Base-by-base conservation (phyloP, 352 stramenopile genomes). In the Phytophthora citrophthora region DNA sequence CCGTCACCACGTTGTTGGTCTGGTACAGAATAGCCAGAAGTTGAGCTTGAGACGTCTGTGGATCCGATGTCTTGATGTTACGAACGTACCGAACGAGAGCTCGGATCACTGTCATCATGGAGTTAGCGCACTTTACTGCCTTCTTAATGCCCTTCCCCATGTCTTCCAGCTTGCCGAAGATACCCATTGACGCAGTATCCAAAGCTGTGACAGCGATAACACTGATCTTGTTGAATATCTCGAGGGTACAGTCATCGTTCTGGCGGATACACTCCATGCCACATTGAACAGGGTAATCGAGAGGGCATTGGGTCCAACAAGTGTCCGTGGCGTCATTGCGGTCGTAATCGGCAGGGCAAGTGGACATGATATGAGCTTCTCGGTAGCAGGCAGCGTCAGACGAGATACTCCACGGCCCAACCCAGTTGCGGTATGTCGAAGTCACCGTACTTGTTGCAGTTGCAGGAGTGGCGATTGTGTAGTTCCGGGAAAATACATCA, bases 251-350 rank as follows among this genome's bases (percentile, higher is more conserved):
- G 43, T 80, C 67, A 12, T 60, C 57, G 23, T 67, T 79, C 41
- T 79, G 71, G n/a, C 57, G 57, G 26, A 79, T 59, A 36, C 76
- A 85, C 45, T 85, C 73, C 72, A 80, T 74, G 38, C 70, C 72
- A 31, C 76, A 85, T 16, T 78, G 47, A 6, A 82, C 60, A 0
- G 78, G 78, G 55, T 81, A 84, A 29, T 79, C 76, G 18, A 85
- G 59, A 0, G 78, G 75, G 41, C 78, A 88, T 24, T 86, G 45
- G 0, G 76, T 67, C 75, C 78, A 87, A 59, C 77, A 87, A 5
- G 77, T 83, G 15, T 57, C 54, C 36, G 77, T 68, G 0, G 74
- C 70, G 52, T 84, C 70, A 16, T 71, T 79, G 27, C 48, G 62
- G 26, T 77, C 64, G 43, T 79, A 86, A 16, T 76, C 66, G 7